Conservation (phyloP, 768 basidiomycete genomes). For the Phlegmacium glaucopus region DNA sequence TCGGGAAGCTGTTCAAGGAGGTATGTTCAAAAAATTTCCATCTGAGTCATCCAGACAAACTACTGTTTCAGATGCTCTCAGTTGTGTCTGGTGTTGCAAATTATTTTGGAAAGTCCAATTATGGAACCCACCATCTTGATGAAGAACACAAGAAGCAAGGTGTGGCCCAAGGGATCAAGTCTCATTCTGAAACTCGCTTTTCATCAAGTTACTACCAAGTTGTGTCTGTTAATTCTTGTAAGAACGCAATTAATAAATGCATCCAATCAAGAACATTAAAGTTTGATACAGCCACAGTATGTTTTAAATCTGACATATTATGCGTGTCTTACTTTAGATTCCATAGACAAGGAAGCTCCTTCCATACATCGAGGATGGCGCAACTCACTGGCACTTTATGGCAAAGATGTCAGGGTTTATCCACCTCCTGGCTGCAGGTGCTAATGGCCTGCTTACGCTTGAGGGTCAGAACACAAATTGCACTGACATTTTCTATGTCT, state of each 20-base stretch:
- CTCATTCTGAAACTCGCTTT: constrained; percentile 22
- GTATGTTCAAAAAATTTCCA: no score
- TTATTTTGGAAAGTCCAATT: constrained; percentile 26
- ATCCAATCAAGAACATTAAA: constrained; percentile 10
- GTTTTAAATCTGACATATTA: no score
- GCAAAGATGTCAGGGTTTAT: constrained; percentile 12
- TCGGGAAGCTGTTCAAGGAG: constrained; percentile 25
- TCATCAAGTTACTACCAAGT: constrained; percentile 23
- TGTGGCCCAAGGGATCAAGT: constrained; percentile 19
- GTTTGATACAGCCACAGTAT: constrained; percentile 21
- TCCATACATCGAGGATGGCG: constrained; percentile 13
- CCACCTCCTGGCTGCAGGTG: constrained; percentile 13
- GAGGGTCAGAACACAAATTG: constrained; percentile 27
- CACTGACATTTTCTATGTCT: constrained; percentile 27
- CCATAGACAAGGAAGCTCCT: constrained; percentile 17
- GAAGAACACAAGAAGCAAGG: constrained; percentile 14
- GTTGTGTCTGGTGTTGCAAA: constrained; percentile 19
- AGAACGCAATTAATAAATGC: constrained; percentile 18
- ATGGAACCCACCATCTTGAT: constrained; percentile 20
- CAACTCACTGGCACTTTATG: constrained; percentile 15
- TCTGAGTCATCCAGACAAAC: no score
- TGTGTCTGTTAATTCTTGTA: constrained; percentile 16
- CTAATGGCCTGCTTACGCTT: constrained; percentile 21
- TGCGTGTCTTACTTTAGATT: background rate
- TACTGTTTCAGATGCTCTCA: constrained; percentile 20